A percentile compares a stretch with the other conserved stretches of the same genome.
These are phyloP conservation scores for Debaryomyces sp. DNA, from an alignment of 1,139 yeast genomes.

Conservation along the genomic window DNA sequence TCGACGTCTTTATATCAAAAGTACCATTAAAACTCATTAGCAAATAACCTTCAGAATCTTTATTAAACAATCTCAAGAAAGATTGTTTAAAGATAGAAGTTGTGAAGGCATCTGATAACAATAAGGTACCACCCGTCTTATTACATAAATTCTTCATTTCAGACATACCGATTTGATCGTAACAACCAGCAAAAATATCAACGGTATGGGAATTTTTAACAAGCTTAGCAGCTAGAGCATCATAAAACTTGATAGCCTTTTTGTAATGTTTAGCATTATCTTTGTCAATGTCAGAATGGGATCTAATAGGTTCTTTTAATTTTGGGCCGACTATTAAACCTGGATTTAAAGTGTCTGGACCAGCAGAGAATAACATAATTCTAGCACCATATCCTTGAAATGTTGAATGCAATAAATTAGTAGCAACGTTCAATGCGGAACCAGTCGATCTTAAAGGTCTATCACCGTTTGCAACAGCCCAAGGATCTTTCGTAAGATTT, in stretches of 20 bases:
- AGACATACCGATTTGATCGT: constrained; percentile 96
- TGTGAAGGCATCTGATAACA: constrained; percentile 92
- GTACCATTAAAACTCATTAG: constrained; percentile 87
- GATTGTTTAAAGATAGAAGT: constrained; percentile 96
- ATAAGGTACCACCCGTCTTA: constrained; percentile 90
- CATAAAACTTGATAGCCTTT: constrained; percentile 87
- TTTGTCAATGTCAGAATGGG: constrained; percentile 91
- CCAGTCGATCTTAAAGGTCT: constrained; percentile 95
- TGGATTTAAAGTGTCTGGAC: constrained; percentile 94
- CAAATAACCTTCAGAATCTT: constrained; percentile 83
- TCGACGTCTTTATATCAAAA: constrained; percentile 84
- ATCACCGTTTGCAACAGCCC: constrained; percentile 88
- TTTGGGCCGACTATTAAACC: constrained; percentile 93
- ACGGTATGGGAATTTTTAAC: constrained; percentile 81
- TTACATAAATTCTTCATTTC: constrained; percentile 93
- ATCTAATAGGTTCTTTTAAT: constrained; percentile 93
- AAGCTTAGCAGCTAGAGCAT: constrained; percentile 68
- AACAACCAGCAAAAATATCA: constrained; percentile 96
- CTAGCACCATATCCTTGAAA: constrained; percentile 91
- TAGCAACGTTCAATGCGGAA: constrained; percentile 85
- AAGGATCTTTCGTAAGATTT: constrained; percentile 79
- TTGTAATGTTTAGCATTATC: constrained; percentile 83
- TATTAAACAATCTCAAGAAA: constrained; percentile 80
- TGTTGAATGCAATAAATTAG: constrained; percentile 80
- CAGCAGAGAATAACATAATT: constrained; percentile 88